Evolutionary conservation across 805 yeast species (phyloP).

Genomic region (Candida dajiaensis): DNA sequence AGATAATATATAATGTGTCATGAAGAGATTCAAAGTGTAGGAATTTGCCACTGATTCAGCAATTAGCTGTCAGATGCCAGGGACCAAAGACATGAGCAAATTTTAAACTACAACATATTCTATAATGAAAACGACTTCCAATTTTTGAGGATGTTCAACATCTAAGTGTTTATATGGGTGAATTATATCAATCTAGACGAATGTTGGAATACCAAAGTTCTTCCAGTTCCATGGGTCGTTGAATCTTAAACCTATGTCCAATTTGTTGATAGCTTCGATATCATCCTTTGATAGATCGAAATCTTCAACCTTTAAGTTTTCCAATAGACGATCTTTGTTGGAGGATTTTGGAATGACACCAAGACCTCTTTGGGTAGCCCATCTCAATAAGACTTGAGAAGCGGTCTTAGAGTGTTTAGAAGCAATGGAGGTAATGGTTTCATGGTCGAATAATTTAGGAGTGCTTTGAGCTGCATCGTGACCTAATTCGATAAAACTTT

Average conservation of each 20-base stretch:
- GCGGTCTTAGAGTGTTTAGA: constrained; percentile 46
- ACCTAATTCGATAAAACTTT: constrained; percentile 66
- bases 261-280: constrained; percentile 44
- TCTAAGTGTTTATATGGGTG: neutral
- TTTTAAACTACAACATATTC: neutral
- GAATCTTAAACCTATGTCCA: constrained; percentile 72
- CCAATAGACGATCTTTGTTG: constrained; percentile 53
- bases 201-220: constrained; percentile 23
- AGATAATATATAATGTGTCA: neutral
- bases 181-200: constrained; percentile 7
- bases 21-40: neutral
- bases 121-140: no score
- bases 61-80: no score
- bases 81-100: no score
- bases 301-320: constrained; percentile 53
- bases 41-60: no score
- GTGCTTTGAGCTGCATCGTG: constrained; percentile 45
- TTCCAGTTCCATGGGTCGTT: constrained; percentile 58
- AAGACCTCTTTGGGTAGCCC: constrained; percentile 78
- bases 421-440: constrained; percentile 49
- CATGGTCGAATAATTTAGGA: constrained; percentile 53
- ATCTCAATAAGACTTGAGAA: constrained; percentile 69
- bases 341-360: constrained; percentile 82
- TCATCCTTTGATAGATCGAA: constrained; percentile 51
- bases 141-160: neutral